Percentiles rank a stretch among this genome's conserved stretches.
phyloP scores from a whole-genome alignment of 108 stramenopile genomes.

The Phaeodactylum tricornutum region DNA sequence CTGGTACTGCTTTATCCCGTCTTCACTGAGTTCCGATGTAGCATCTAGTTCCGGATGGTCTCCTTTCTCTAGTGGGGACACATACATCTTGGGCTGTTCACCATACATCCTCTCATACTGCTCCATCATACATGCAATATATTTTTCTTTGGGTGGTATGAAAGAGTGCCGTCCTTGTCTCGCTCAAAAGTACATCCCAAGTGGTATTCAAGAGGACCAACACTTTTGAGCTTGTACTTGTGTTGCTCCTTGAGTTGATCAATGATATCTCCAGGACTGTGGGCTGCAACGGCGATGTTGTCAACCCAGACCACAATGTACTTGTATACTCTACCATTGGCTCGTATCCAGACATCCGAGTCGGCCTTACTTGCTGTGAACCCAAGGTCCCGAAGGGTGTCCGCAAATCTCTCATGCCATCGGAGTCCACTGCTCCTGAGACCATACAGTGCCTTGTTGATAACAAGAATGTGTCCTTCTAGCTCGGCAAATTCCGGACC shows the following conservation, averaged over 20 bases:
- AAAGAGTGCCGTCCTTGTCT: neutral
- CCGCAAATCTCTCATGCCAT: neutral
- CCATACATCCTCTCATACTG: constrained; percentile 13
- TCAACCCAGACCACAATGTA: constrained; percentile 5
- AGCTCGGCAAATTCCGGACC: constrained; percentile 13
- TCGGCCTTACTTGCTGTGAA: constrained; percentile 20
- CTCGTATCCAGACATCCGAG: constrained; percentile 23
- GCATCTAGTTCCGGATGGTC: constrained; percentile 24
- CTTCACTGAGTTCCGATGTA: constrained; percentile 2
- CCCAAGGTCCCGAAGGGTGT: constrained; percentile 7
- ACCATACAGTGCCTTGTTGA: constrained; percentile 7
- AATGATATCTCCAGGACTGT: neutral
- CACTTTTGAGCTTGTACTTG: constrained; percentile 8
- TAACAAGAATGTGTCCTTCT: neutral
- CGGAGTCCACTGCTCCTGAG: neutral
- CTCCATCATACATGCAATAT: constrained; percentile 9
- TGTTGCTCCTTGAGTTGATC: constrained; percentile 5
- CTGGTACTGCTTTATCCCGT: constrained; percentile 12
- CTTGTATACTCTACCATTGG: neutral
- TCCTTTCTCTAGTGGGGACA: constrained; percentile 3
- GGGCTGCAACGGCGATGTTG: neutral
- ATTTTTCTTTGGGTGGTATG: neutral
- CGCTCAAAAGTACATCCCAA: neutral
- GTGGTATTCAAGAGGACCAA: constrained; percentile 4
- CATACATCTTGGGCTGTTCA: constrained; percentile 8